Evolutionary conservation across 1,284 basidiomycete species (phyloP), one percentile per base, ranked within the genome.

Genomic region (Melampsora larici-populina): DNA sequence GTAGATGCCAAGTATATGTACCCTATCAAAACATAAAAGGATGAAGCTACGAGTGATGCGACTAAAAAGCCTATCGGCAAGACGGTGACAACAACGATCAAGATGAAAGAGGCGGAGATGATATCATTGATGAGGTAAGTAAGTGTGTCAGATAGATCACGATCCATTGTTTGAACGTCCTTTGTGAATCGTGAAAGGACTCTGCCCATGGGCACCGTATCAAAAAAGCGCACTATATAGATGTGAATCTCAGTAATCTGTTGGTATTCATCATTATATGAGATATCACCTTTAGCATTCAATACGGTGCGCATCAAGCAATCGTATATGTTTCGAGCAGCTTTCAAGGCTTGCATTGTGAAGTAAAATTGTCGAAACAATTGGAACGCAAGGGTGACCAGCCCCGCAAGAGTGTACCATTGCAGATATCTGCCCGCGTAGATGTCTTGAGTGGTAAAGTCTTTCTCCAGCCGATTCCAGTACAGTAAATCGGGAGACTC

Each of bases 141-240:
- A 79, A 70, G n/a, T 78, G 78, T 63, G 4, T 79, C 78, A 11
- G 81, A 80, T 65, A 83, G 80, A 68, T 84, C 83, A 79, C 83
- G 82, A 78, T 84, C 83, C 40, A 84, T 70, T 33, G 83, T 83
- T 77, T 83, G 81, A 29, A 84, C 80, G 46, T 84, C 83, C 79
- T 82, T 82, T 26, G 81, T 82, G 13, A 83, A 79, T 36, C 83
- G 81, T 78, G 83, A 84, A 79, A 83, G 83, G 69, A 84, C 82
- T 15, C 83, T 80, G 3, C 83, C 83, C 31, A 68, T 76, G 17
- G 71, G 71, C 8, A 74, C 71, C 18, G 71, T 74, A 40, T 83
- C 80, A 15, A 82, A 82, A 40, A 82, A 83, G 55, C 81, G 63
- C 26, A 74, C 71, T 67, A 67, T 18, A 36, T 13, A 18, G n/a